phyloP scores from a whole-genome alignment of 2,329 filamentous ascomycete species.

The Didymella glomerata region DNA sequence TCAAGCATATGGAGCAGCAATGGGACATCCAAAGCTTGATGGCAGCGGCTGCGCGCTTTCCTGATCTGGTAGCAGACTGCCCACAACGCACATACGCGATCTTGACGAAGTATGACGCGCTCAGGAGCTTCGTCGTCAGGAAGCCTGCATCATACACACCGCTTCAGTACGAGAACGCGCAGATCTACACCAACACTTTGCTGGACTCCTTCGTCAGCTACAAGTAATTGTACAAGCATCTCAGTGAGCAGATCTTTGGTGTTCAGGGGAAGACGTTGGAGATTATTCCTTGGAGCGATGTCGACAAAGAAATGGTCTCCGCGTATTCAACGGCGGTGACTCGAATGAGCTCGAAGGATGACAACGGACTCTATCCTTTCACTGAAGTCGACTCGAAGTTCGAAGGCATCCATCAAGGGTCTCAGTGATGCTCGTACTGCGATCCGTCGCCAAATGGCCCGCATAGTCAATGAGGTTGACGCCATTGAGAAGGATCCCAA shows the following conservation, averaged over 20 bases:
- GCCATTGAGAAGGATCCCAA: slow-evolving; percentile 5
- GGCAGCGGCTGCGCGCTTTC: slow-evolving; percentile 14
- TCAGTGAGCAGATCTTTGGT: not conserved
- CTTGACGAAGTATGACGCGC: slow-evolving; percentile 23
- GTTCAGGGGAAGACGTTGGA: slow-evolving; percentile 2
- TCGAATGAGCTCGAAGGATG: not conserved
- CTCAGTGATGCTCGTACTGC: slow-evolving; percentile 7
- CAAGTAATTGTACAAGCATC: slow-evolving; percentile 15
- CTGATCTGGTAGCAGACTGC: slow-evolving; percentile 15
- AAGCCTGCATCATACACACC: slow-evolving; percentile 3
- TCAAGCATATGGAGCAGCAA: slow-evolving; percentile 21
- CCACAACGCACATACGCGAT: slow-evolving; percentile 21
- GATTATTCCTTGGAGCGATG: slow-evolving; percentile 1
- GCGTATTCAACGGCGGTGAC: not conserved
- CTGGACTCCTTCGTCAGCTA: slow-evolving; percentile 26
- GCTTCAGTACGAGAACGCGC: slow-evolving; percentile 22
- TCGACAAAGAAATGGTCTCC: not conserved
- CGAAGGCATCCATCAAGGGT: slow-evolving; percentile 8
- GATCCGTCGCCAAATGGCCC: slow-evolving; percentile 6
- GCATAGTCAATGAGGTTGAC: slow-evolving; percentile 12
- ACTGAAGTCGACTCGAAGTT: slow-evolving; percentile 4
- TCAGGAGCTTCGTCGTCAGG: slow-evolving; percentile 14
- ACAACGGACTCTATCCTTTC: not conserved
- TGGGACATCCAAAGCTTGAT: slow-evolving; percentile 11
- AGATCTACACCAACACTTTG: slow-evolving; percentile 18